Base-by-base conservation (phyloP, 768 basidiomycete species). In the Melanogaster broomeanus region DNA sequence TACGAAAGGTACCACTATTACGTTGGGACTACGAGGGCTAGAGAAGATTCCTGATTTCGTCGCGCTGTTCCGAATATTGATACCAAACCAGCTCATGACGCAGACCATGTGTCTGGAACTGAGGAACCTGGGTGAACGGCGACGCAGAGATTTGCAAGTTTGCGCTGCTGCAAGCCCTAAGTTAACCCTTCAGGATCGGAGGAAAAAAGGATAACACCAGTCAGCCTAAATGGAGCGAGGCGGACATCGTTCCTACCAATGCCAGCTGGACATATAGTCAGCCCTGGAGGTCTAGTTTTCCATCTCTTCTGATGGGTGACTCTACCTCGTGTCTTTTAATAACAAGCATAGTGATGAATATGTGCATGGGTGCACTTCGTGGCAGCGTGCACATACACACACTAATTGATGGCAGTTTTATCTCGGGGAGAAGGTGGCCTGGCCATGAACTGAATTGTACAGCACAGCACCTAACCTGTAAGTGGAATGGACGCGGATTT, bases 261-360 rank as follows among this genome's bases (percentile, higher is more conserved):
- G 52, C n/a, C n/a, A n/a, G n/a, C 52, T 43, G 52, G 52, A 37
- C 52, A 42, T 18, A 50, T 41, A 30, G 42, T 50, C 18, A 50
- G 6, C 18, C 18, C 42, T 51, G 52, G 19, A 37, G n/a, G n/a
- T n/a, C n/a, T n/a, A n/a, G n/a, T n/a, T n/a, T n/a, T n/a, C 18
- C 35, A 37, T 37, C 35, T 37, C 35, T 37, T 37, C 35, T 37
- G 35, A 6, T n/a, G 16, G n/a, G 35, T n/a, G 9, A n/a, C 3
- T 19, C 18, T 11, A 19, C 35, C n/a, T n/a, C 18, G n/a, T 37
- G 35, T n/a, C 18, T 37, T 37, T 37, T 18, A 37, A 11, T 30
- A 30, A 11, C 28, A 30, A 12, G 28, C 28, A 10, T 30, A 10
- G 12, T 30, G 25, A 27, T 27, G n/a, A n/a, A n/a, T n/a, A n/a